Evolutionary conservation across 2,329 filamentous ascomycete species (phyloP).

Genomic region (Metarhizium guizhouense): DNA sequence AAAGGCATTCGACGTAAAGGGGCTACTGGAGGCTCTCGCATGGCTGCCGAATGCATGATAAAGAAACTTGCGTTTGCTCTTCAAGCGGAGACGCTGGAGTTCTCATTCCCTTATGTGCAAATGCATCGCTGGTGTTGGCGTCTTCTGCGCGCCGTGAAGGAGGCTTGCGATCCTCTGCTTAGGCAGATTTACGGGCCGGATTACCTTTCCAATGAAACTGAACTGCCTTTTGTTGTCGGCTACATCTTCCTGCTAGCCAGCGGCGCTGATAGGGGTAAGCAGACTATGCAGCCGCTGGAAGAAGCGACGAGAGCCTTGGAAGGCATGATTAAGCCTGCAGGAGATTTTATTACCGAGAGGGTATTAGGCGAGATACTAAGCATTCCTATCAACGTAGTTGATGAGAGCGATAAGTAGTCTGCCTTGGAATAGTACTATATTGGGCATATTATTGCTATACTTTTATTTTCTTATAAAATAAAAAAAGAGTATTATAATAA

Average conservation of each 20-base stretch:
- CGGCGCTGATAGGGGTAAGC: neutral
- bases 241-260: conserved; percentile 26
- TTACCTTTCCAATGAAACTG: conserved; percentile 28
- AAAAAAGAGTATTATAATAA: too few species aligned
- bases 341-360: too few species aligned
- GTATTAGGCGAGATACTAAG: too few species aligned
- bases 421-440: too few species aligned
- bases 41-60: conserved; percentile 19
- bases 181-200: conserved; percentile 20
- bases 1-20: neutral
- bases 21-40: neutral
- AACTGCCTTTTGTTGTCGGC: conserved; percentile 31
- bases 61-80: conserved; percentile 22
- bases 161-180: conserved; percentile 21
- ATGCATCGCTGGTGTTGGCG: conserved; percentile 32
- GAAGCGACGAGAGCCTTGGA: neutral
- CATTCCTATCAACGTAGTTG: too few species aligned
- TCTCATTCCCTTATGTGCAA: conserved; percentile 30
- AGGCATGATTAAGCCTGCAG: too few species aligned
- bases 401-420: too few species aligned
- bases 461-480: too few species aligned
- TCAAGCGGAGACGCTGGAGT: conserved; percentile 25
- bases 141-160: conserved; percentile 23
- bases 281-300: neutral
- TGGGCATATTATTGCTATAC: too few species aligned